Base-by-base conservation (phyloP, 345 rosid species). In the Citrus sp. region DNA sequence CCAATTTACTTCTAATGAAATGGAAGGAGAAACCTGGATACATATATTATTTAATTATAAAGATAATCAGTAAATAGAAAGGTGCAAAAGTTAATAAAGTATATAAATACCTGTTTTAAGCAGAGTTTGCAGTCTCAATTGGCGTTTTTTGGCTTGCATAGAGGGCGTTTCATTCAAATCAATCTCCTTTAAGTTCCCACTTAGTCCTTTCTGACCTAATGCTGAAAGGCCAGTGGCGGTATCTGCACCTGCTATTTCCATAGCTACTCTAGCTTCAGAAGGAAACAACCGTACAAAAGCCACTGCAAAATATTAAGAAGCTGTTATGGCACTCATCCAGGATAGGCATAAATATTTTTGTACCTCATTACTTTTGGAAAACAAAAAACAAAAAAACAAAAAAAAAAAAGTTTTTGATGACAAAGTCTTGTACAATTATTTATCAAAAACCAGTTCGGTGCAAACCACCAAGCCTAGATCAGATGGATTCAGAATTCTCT, bases 251-350 rank as follows among this genome's bases (percentile, higher is more conserved):
- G 89, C 88, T 27, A 63, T 77, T 71, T 82, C 85, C 86, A 85
- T 87, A 3, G 91, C 89, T 28, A 81, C 38, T 78, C 61, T 87
- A 64, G 88, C 88, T 79, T 88, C 89, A 2, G 80, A 72, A 14
- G 91, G 91, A 73, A 82, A 88, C 16, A 82, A 65, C 79, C 74
- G 62, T 9, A 89, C 89, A 67, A 82, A 82, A 56, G 75, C 78
- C 79, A 88, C 91, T 87, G 89, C 18, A 70, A 70, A 16, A 42
- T 6, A 55, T 34, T 28, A 80, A 30, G 75, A 38, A 42, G 13
- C 54, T 28, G 58, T 49, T 76, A 37, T 9, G 27, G 25, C 7
- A 71, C 25, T 54, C 55, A 24, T 40, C 55, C 72, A 24, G 4
- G 10, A 24, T 24, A 68, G 9, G 72, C 16, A 65, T 34, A 65